Base-by-base conservation (phyloP, 805 yeast species). In the Osmozyma mogii region DNA sequence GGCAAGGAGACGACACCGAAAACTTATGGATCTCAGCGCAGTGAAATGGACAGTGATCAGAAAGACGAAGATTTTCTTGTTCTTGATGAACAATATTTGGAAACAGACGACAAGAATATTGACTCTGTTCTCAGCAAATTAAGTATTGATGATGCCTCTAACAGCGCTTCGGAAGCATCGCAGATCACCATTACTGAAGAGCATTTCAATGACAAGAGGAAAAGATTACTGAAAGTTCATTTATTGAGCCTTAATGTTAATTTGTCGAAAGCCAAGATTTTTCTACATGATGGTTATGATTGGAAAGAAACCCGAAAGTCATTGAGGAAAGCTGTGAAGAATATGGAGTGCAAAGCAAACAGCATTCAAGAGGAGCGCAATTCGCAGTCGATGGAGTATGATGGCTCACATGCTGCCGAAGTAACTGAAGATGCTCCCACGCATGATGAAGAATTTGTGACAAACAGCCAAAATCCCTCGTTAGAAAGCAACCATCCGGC, bases 271-370 rank as follows among this genome's bases (percentile, higher is more conserved):
- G 52, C 62, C 0, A 47, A 44, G 1, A 44, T 81, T 2, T 70
- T 64, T 29, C 54, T 89, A 12, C 77, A 71, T 50, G 98, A 92
- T 57, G 99, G 99, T 0, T 92, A 78, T 48, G 97, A 92, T 44
- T 87, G 96, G 94, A 70, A 70, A 32, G 72, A 73, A 24, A 85
- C 97, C 0, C 67, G 94, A 34, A 64, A 62, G 15, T 64, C 77
- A 0, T 78, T 92, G 17, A 59, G 64, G 8, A 70, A 67, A n/a
- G 81, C 84, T 0, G 77, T 88, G 0, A 70, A 69, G 31, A 56
- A 70, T 8, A 70, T 84, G 6, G 85, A 79, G 40, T 59, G 53
- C 5, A 64, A 59, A 24, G 77, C 70, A 3, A 14, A 40, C 47
- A 30, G 28, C 41, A 24, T 9, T 27, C 27, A 44, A 45, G 15